Percentiles rank a stretch among this genome's conserved stretches.
Evolutionary conservation across 2,329 filamentous ascomycete genomes (phyloP).

Genomic region (Leptographium galeiforme): DNA sequence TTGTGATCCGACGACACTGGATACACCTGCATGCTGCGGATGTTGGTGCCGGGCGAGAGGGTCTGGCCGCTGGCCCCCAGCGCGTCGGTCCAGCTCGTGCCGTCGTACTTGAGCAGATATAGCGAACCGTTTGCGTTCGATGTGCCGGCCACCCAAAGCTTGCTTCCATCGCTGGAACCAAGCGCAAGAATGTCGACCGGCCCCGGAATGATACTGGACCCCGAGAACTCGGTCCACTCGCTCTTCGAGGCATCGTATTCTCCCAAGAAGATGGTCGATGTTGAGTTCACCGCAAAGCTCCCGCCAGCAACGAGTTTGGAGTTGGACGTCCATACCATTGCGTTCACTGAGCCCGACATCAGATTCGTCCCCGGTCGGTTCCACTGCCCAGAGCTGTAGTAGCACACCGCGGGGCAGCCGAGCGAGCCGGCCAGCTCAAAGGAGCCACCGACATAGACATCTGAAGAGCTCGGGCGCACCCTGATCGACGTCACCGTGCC

Average conservation of each 20-base stretch:
- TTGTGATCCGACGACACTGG: conserved; percentile 55
- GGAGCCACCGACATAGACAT: conserved; percentile 75
- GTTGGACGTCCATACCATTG: conserved; percentile 63
- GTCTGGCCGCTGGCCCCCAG: conserved; percentile 41
- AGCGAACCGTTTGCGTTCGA: conserved; percentile 46
- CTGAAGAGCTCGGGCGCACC: conserved; percentile 52
- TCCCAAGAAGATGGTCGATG: conserved; percentile 49
- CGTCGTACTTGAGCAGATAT: conserved; percentile 75
- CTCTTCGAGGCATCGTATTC: conserved; percentile 57
- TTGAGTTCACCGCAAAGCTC: conserved; percentile 55
- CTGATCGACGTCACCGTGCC: conserved; percentile 66
- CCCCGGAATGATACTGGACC: conserved; percentile 56
- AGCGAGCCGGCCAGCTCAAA: conserved; percentile 77
- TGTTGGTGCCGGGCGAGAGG: conserved; percentile 51
- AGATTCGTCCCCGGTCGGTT: conserved; percentile 62
- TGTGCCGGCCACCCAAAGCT: conserved; percentile 74
- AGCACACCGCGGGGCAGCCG: conserved; percentile 69
- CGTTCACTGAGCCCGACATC: conserved; percentile 51
- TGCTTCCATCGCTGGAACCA: conserved; percentile 55
- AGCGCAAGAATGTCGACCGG: conserved; percentile 64
- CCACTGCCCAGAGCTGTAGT: conserved; percentile 71
- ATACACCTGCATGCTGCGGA: conserved; percentile 75
- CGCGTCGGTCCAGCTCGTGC: conserved; percentile 42
- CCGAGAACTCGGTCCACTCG: conserved; percentile 51
- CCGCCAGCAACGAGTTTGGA: conserved; percentile 66